phyloP scores from a whole-genome alignment of 805 yeast species.

The Saturnispora serradocipensis region DNA sequence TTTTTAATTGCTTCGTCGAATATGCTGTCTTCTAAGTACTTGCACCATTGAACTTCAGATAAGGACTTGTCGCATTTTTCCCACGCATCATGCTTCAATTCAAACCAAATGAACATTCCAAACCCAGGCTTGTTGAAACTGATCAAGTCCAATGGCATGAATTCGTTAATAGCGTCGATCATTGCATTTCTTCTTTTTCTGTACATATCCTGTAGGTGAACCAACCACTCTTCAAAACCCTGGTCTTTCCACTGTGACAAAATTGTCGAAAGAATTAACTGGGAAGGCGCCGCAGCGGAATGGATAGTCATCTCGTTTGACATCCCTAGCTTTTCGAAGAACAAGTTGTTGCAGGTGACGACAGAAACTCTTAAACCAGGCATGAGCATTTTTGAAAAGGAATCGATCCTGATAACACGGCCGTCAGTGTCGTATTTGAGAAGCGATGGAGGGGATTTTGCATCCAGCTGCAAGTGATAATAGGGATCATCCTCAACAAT shows the following conservation, averaged over 20 bases:
- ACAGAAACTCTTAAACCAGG: constrained; percentile 74
- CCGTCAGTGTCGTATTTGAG: constrained; percentile 67
- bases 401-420: constrained; percentile 67
- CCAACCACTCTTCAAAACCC: constrained; percentile 70
- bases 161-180: constrained; percentile 39
- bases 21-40: constrained; percentile 24
- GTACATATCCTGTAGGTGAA: constrained; percentile 51
- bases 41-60: constrained; percentile 25
- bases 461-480: constrained; percentile 57
- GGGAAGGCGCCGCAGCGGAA: constrained; percentile 66
- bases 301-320: constrained; percentile 66
- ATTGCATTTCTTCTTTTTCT: constrained; percentile 53
- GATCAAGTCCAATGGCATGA: constrained; percentile 37
- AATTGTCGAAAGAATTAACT: constrained; percentile 47
- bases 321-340: constrained; percentile 45
- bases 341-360: constrained; percentile 52
- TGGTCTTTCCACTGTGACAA: constrained; percentile 47
- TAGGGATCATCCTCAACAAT: constrained; percentile 84
- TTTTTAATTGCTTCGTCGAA: constrained; percentile 18
- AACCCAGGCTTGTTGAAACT: constrained; percentile 34
- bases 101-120: constrained; percentile 38
- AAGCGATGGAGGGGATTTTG: constrained; percentile 47
- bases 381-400: constrained; percentile 69
- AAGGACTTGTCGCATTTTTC: constrained; percentile 32
- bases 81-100: constrained; percentile 31